phyloP scores from a whole-genome alignment of 169 alveolate species.

The Plasmodium malariae region DNA sequence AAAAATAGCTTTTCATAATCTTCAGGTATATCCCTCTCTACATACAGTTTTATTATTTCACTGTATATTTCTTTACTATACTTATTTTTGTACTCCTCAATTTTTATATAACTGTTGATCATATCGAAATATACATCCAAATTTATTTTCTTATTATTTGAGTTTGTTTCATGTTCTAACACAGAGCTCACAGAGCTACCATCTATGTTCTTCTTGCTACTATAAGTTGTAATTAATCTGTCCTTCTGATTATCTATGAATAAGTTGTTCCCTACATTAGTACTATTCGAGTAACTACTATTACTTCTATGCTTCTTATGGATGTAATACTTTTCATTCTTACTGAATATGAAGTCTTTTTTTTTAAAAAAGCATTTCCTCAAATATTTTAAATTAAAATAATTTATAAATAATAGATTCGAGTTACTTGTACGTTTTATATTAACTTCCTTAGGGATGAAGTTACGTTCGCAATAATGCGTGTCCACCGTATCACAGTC shows the following conservation, averaged over 20 bases:
- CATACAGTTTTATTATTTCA: conserved; percentile 48
- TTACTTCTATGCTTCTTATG: not conserved
- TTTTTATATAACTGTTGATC: conserved; percentile 46
- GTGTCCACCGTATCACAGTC: too few relatives aligned
- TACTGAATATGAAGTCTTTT: not conserved
- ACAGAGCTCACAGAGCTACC: not conserved
- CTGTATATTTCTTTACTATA: conserved; percentile 46
- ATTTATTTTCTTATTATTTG: conserved; percentile 1
- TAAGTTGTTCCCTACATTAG: too few relatives aligned
- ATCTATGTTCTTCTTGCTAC: not conserved
- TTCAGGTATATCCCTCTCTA: conserved; percentile 52
- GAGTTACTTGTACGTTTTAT: not conserved
- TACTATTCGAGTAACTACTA: too few relatives aligned
- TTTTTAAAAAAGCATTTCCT: conserved; percentile 6
- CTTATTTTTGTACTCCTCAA: conserved; percentile 20
- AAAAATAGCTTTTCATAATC: conserved; percentile 42
- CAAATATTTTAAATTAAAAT: not conserved
- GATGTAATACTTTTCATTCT: not conserved
- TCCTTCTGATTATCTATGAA: too few relatives aligned
- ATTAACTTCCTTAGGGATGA: too few relatives aligned
- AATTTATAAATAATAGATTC: conserved; percentile 32
- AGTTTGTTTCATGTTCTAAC: not conserved
- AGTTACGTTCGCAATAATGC: too few relatives aligned
- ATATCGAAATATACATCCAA: conserved; percentile 21
- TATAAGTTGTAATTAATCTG: not conserved